Evolutionary conservation across 768 basidiomycete species (phyloP).

Genomic region (Lyophyllum atratum): DNA sequence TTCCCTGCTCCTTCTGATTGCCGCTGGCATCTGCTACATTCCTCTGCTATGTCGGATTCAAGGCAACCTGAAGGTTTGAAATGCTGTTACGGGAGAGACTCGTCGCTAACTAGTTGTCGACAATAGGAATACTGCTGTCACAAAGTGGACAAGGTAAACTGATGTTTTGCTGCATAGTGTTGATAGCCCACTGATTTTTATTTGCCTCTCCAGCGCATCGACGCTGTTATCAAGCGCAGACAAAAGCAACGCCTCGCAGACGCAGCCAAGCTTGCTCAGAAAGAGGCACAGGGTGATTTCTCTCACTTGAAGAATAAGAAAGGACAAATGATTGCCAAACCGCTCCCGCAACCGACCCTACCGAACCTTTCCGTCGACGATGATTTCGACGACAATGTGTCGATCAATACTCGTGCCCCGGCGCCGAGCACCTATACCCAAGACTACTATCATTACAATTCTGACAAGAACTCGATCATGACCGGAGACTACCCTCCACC

Average conservation of each 20-base stretch:
- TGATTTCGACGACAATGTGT: conserved; percentile 60
- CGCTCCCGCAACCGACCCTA: conserved; percentile 90
- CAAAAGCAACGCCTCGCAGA: conserved; percentile 83
- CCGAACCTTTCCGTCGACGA: conserved; percentile 91
- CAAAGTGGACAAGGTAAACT: conserved; percentile 91
- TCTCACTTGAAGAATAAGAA: conserved; percentile 93
- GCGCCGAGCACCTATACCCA: conserved; percentile 57
- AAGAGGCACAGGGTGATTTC: conserved; percentile 89
- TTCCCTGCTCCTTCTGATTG: conserved; percentile 76
- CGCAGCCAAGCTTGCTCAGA: conserved; percentile 80
- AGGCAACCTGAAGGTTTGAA: conserved; percentile 88
- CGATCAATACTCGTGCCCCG: conserved; percentile 54
- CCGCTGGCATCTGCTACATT: conserved; percentile 87
- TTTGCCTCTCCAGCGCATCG: conserved; percentile 69
- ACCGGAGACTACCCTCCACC: conserved; percentile 56
- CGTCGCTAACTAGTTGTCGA: conserved; percentile 4
- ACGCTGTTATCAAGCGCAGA: conserved; percentile 89
- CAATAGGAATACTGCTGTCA: conserved; percentile 94
- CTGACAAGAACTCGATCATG: conserved; percentile 48
- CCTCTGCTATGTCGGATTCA: conserved; percentile 96
- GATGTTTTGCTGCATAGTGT: background rate
- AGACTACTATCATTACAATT: conserved; percentile 57
- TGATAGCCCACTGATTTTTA: background rate
- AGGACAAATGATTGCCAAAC: conserved; percentile 78
- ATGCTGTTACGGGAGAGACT: background rate